Percentiles rank a stretch among this genome's conserved stretches.
Evolutionary conservation across 106 monocot genomes (phyloP).

Genomic region (Vanilla planifolia): DNA sequence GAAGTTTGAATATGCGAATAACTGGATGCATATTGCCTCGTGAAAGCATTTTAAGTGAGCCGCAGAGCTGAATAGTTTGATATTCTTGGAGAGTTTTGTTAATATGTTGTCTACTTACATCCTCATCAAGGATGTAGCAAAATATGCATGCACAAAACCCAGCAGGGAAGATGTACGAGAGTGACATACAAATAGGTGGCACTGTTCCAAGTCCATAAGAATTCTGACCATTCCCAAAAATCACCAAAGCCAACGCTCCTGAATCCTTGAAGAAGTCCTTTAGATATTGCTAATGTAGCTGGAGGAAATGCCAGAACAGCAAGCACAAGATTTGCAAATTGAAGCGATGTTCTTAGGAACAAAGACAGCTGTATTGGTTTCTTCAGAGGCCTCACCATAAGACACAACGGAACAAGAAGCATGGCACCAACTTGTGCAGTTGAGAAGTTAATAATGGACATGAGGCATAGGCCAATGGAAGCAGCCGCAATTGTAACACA

Average conservation of each 20-base stretch:
- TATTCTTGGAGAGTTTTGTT: too few species aligned
- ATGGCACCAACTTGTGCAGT: slow-evolving; percentile 82
- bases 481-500: slow-evolving; percentile 47
- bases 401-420: slow-evolving; percentile 65
- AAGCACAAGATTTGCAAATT: slow-evolving; percentile 29
- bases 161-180: slow-evolving; percentile 82
- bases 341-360: slow-evolving; percentile 2
- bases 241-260: slow-evolving; percentile 21
- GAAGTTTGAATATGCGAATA: too few species aligned
- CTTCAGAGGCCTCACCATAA: slow-evolving; percentile 55
- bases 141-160: slow-evolving; percentile 68
- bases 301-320: slow-evolving; percentile 51
- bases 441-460: slow-evolving; percentile 90
- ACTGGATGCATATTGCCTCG: too few species aligned
- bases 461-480: slow-evolving; percentile 56
- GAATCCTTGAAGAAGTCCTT: slow-evolving; percentile 28
- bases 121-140: slow-evolving; percentile 58
- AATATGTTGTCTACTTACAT: too few species aligned
- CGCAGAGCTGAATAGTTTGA: too few species aligned
- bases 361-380: slow-evolving; percentile 3
- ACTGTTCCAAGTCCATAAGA: slow-evolving; percentile 81
- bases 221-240: slow-evolving; percentile 64
- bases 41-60: too few species aligned
- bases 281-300: slow-evolving; percentile 31
- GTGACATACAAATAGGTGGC: slow-evolving; percentile 77